phyloP scores from a whole-genome alignment of 495 filamentous ascomycete genomes.

The Penicillium coprophilum region DNA sequence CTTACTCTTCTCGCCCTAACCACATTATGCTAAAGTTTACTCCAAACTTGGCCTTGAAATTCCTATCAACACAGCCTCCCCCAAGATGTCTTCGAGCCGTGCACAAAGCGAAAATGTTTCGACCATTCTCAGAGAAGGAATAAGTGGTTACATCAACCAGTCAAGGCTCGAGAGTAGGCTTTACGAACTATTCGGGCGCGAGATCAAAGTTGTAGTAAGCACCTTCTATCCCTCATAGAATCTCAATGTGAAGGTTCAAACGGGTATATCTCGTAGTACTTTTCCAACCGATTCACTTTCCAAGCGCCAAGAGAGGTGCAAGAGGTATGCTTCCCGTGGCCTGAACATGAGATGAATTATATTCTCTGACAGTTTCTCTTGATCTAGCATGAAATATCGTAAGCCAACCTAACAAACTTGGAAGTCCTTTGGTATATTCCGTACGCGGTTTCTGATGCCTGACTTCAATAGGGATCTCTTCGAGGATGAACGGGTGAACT shows the following conservation, averaged over 20 bases:
- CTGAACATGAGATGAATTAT: neutral
- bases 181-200: neutral
- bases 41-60: neutral
- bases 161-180: conserved; percentile 4
- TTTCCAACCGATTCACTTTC: neutral
- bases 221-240: neutral
- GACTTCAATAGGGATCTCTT: neutral
- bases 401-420: neutral
- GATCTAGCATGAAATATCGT: neutral
- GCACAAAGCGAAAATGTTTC: neutral
- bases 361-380: neutral
- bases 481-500: neutral
- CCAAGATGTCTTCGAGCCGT: conserved; percentile 3
- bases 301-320: conserved; percentile 4
- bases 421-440: neutral
- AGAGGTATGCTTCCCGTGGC: neutral
- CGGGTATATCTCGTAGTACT: neutral
- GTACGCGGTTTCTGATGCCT: neutral
- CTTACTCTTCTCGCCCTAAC: neutral
- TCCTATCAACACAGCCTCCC: neutral
- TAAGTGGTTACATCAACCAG: conserved; percentile 4
- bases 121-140: neutral
- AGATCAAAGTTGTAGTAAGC: conserved; percentile 6
- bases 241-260: neutral
- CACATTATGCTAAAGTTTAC: neutral